Conservation (phyloP, 495 filamentous ascomycete genomes). For the Cenococcum geophilum region DNA sequence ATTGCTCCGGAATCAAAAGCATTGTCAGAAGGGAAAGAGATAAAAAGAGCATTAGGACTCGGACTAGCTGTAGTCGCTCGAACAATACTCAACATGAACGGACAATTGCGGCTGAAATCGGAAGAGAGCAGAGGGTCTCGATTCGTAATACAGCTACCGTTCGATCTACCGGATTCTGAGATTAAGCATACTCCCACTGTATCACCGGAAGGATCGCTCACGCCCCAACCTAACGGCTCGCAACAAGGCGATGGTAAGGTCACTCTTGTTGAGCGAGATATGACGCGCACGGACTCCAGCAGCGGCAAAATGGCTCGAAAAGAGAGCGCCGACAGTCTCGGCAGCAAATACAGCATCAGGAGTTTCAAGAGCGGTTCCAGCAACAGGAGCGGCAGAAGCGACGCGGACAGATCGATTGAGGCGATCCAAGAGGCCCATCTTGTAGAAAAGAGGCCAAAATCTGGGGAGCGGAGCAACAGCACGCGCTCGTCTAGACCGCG, state of each 20-base stretch:
- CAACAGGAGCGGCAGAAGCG: constrained; percentile 54
- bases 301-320: constrained; percentile 6
- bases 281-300: constrained; percentile 17
- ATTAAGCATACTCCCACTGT: constrained; percentile 23
- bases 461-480: constrained; percentile 11
- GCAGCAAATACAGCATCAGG: constrained; percentile 41
- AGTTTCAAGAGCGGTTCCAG: constrained; percentile 47
- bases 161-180: constrained; percentile 53
- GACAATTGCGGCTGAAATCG: constrained; percentile 80
- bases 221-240: constrained; percentile 27
- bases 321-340: constrained; percentile 38
- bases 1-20: constrained; percentile 17
- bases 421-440: constrained; percentile 61
- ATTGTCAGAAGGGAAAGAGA: constrained; percentile 19
- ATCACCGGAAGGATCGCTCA: constrained; percentile 25
- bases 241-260: constrained; percentile 47
- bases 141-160: constrained; percentile 68
- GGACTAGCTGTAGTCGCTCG: constrained; percentile 82
- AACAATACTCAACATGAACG: constrained; percentile 83
- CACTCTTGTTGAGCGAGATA: constrained; percentile 48
- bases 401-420: constrained; percentile 68
- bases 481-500: constrained; percentile 27
- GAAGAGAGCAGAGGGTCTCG: constrained; percentile 80
- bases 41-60: constrained; percentile 59
- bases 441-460: constrained; percentile 37